Conservation (phyloP, 805 yeast species). For the Lachancea waltii region DNA sequence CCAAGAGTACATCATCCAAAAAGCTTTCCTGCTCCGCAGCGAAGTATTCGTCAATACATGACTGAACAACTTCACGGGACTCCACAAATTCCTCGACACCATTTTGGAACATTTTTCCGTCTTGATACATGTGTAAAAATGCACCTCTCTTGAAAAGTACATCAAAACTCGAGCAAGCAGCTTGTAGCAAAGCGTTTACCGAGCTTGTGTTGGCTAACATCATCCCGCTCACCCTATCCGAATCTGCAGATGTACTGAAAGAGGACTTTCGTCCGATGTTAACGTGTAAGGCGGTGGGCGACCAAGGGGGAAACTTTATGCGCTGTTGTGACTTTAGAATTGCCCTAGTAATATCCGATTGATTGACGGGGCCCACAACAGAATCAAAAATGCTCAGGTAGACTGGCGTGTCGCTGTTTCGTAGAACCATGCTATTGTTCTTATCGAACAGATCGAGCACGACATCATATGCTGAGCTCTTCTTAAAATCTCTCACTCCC, state of each 20-base stretch:
- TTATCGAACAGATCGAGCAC: constrained; percentile 75
- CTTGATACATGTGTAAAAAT: constrained; percentile 68
- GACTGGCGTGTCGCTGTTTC: constrained; percentile 38
- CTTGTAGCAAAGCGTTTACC: constrained; percentile 56
- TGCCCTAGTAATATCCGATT: constrained; percentile 66
- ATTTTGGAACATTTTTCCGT: constrained; percentile 35
- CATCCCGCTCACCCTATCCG: constrained; percentile 62
- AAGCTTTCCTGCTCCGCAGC: constrained; percentile 54
- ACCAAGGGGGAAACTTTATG: constrained; percentile 78
- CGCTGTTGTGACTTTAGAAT: constrained; percentile 56
- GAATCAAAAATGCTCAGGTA: constrained; percentile 69
- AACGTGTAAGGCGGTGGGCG: constrained; percentile 70
- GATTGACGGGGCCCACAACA: constrained; percentile 57
- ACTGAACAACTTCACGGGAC: constrained; percentile 66
- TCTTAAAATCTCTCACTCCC: constrained; percentile 52
- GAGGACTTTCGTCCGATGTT: constrained; percentile 74
- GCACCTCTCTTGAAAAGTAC: constrained; percentile 74
- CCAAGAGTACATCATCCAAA: constrained; percentile 33
- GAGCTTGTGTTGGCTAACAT: constrained; percentile 81
- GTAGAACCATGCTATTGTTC: constrained; percentile 62
- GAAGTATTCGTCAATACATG: constrained; percentile 71
- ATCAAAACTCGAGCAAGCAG: constrained; percentile 72
- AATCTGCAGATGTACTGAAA: constrained; percentile 32
- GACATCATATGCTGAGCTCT: constrained; percentile 78
- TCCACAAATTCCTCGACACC: constrained; percentile 66